Conservation (phyloP, 2,329 filamentous ascomycete genomes). For the Sporothrix variecibatus region DNA sequence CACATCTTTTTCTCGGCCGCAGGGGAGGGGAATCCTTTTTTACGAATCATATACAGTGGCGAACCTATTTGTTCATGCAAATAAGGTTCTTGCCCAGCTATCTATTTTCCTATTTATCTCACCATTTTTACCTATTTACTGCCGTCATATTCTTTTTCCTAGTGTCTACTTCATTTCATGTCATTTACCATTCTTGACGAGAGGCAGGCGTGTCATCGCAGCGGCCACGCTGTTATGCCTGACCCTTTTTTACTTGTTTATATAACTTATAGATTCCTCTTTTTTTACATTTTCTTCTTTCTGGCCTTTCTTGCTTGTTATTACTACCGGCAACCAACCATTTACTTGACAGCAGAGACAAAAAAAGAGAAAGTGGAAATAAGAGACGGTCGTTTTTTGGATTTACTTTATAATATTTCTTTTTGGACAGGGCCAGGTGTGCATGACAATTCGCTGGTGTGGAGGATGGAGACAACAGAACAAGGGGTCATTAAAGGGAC, state of each 20-base stretch:
- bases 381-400: constrained; percentile 13
- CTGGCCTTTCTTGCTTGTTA: neutral
- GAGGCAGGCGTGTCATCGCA: constrained; percentile 6
- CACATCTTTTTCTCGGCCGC: neutral
- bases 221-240: constrained; percentile 2
- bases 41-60: constrained; percentile 28
- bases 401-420: constrained; percentile 26
- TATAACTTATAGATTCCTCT: constrained; percentile 29
- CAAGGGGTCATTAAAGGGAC: neutral
- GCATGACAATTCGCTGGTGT: constrained; percentile 20
- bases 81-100: constrained; percentile 10
- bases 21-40: constrained; percentile 5
- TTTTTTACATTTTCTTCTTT: constrained; percentile 19
- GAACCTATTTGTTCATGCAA: neutral
- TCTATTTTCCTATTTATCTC: constrained; percentile 26
- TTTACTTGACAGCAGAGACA: neutral
- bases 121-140: neutral
- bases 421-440: constrained; percentile 23
- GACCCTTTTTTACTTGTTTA: constrained; percentile 21
- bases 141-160: constrained; percentile 13
- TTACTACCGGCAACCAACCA: neutral
- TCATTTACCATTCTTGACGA: constrained; percentile 28
- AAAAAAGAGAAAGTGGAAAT: neutral
- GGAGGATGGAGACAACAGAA: constrained; percentile 9
- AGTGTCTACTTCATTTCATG: constrained; percentile 27